phyloP scores from a whole-genome alignment of 2,329 filamentous ascomycete genomes.

The Phaeoacremonium minimum region DNA sequence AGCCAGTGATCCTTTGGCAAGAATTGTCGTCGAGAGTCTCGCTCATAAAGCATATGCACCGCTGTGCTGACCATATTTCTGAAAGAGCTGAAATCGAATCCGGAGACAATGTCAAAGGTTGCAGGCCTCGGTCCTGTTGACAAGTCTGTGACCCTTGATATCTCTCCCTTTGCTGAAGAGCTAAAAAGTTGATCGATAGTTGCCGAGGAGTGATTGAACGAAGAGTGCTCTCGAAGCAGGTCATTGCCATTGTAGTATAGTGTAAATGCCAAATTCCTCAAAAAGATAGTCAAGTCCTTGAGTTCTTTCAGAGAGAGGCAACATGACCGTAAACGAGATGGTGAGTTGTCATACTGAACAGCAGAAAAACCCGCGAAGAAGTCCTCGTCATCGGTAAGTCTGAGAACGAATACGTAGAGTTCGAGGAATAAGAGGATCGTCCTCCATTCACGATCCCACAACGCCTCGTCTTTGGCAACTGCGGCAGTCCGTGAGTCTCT shows the following conservation, averaged over 20 bases:
- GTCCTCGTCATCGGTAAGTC: slow-evolving; percentile 94
- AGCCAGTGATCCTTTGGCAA: slow-evolving; percentile 85
- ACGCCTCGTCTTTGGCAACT: slow-evolving; percentile 16
- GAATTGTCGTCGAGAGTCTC: slow-evolving; percentile 85
- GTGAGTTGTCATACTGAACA: slow-evolving; percentile 28
- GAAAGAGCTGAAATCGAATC: slow-evolving; percentile 73
- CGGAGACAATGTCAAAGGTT: slow-evolving; percentile 47
- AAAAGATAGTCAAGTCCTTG: slow-evolving; percentile 69
- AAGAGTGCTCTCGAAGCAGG: slow-evolving; percentile 24
- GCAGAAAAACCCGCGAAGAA: slow-evolving; percentile 65
- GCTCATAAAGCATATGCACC: slow-evolving; percentile 84
- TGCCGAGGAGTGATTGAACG: neutral
- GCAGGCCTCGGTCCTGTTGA: neutral
- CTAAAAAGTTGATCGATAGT: slow-evolving; percentile 5
- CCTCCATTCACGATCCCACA: slow-evolving; percentile 71
- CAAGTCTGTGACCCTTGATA: neutral
- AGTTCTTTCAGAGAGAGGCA: slow-evolving; percentile 70
- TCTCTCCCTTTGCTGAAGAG: neutral
- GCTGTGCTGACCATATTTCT: slow-evolving; percentile 76
- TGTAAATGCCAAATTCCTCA: slow-evolving; percentile 88
- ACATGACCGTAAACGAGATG: slow-evolving; percentile 52
- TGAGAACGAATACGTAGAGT: slow-evolving; percentile 86
- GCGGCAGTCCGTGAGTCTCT: slow-evolving; percentile 9
- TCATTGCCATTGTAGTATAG: slow-evolving; percentile 81
- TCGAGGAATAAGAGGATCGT: slow-evolving; percentile 88